A percentile compares a stretch with the other conserved stretches of the same genome.
phyloP scores from a whole-genome alignment of 805 yeast species.

The Candida quercuum region DNA sequence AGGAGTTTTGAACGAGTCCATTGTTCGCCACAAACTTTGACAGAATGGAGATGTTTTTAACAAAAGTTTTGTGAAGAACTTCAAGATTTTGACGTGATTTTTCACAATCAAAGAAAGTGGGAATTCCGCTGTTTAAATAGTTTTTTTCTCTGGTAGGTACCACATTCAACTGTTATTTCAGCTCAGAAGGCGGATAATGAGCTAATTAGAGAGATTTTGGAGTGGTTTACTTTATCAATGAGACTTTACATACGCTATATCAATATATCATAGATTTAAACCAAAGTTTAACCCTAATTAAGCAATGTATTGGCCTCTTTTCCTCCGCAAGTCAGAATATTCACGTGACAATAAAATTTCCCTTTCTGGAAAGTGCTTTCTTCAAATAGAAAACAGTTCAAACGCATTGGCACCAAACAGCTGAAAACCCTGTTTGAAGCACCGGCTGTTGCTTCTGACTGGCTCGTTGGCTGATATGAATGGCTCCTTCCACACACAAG shows the following conservation, averaged over 20 bases:
- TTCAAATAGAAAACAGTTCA: neutral
- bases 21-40: slow-evolving; percentile 1
- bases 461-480: neutral
- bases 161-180: neutral
- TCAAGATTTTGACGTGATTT: neutral
- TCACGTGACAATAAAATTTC: neutral
- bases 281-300: too few species aligned
- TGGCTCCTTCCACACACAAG: neutral
- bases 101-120: neutral
- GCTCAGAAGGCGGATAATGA: neutral
- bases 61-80: too few species aligned
- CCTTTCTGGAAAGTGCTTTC: neutral
- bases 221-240: too few species aligned
- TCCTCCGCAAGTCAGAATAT: too few species aligned
- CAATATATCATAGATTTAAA: too few species aligned
- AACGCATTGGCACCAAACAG: too few species aligned
- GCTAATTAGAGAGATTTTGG: neutral
- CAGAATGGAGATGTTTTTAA: too few species aligned
- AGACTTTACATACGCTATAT: too few species aligned
- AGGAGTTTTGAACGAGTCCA: slow-evolving; percentile 25
- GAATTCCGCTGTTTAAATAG: slow-evolving; percentile 1
- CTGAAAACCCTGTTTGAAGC: too few species aligned
- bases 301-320: too few species aligned
- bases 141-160: neutral
- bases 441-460: too few species aligned